Evolutionary conservation across 345 rosid genomes (phyloP).

Genomic region (Reutealis trisperma): DNA sequence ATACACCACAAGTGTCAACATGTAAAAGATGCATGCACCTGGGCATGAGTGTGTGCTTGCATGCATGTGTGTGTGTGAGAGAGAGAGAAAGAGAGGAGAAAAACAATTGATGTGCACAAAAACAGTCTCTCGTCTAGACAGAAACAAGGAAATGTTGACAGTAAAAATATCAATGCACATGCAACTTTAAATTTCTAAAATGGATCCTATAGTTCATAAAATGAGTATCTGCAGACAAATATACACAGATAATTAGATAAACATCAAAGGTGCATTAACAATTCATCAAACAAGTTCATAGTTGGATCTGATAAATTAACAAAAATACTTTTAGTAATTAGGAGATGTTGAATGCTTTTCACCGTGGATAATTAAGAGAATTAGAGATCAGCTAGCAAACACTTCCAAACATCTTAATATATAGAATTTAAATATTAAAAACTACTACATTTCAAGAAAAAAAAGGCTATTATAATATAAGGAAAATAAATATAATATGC

Average conservation of each 20-base stretch:
- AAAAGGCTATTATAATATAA: not conserved
- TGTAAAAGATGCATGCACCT: slow-evolving; percentile 1
- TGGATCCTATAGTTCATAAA: not conserved
- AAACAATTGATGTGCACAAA: not conserved
- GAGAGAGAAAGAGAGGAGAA: not conserved
- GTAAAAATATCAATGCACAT: not conserved
- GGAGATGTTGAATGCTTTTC: not conserved
- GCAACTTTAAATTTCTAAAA: not conserved
- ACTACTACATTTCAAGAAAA: not conserved
- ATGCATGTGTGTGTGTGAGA: not conserved
- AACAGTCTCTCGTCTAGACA: not conserved
- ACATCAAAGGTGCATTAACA: not conserved
- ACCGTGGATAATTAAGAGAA: not conserved
- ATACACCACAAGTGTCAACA: not conserved
- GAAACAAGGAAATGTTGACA: not conserved
- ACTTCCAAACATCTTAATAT: not conserved
- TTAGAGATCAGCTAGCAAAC: not conserved
- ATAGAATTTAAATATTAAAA: too few species aligned
- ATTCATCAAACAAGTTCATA: too few species aligned
- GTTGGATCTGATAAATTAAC: not conserved
- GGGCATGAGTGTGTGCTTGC: not conserved
- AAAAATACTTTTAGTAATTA: not conserved
- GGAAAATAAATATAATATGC: not conserved
- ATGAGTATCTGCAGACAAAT: not conserved
- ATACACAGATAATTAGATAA: not conserved